Percentiles rank a stretch among this genome's conserved stretches.
Evolutionary conservation across 2,329 filamentous ascomycete species (phyloP).

Genomic region (Talaromyces sp.): DNA sequence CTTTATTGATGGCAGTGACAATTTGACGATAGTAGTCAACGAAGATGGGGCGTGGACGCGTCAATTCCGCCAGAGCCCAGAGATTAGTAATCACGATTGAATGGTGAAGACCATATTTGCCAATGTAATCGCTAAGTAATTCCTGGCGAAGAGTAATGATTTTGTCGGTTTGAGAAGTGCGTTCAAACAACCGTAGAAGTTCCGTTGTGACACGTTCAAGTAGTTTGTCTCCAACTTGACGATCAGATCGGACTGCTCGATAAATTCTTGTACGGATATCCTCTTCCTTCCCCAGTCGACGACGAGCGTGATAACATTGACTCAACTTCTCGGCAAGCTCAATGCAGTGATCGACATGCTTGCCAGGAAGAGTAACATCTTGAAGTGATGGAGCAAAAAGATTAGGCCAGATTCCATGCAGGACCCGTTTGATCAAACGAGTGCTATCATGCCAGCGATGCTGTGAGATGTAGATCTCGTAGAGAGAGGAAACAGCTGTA

Average conservation of each 20-base stretch:
- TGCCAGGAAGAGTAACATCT: conserved; percentile 43
- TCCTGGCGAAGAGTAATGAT: conserved; percentile 40
- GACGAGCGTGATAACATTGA: conserved; percentile 43
- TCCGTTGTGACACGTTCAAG: conserved; percentile 27
- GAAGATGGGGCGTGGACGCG: conserved; percentile 34
- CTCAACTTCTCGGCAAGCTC: conserved; percentile 47
- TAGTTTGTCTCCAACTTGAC: conserved; percentile 31
- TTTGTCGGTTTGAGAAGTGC: conserved; percentile 32
- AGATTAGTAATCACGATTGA: conserved; percentile 36
- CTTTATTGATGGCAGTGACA: conserved; percentile 38
- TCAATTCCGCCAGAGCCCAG: conserved; percentile 35
- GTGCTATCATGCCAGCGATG: conserved; percentile 48
- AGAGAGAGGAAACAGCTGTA: conserved; percentile 40
- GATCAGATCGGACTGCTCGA: conserved; percentile 28
- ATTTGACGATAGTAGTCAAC: conserved; percentile 41
- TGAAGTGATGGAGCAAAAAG: conserved; percentile 45
- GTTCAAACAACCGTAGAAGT: conserved; percentile 31
- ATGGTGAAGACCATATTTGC: conserved; percentile 34
- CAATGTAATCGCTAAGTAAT: conserved; percentile 36
- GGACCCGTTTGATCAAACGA: conserved; percentile 43
- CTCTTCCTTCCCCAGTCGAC: conserved; percentile 35
- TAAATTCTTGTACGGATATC: conserved; percentile 37
- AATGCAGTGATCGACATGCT: conserved; percentile 46
- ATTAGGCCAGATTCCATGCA: conserved; percentile 46
- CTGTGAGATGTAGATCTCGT: conserved; percentile 44